Conservation (phyloP, 495 filamentous ascomycete genomes). For the Aspergillus affinis region DNA sequence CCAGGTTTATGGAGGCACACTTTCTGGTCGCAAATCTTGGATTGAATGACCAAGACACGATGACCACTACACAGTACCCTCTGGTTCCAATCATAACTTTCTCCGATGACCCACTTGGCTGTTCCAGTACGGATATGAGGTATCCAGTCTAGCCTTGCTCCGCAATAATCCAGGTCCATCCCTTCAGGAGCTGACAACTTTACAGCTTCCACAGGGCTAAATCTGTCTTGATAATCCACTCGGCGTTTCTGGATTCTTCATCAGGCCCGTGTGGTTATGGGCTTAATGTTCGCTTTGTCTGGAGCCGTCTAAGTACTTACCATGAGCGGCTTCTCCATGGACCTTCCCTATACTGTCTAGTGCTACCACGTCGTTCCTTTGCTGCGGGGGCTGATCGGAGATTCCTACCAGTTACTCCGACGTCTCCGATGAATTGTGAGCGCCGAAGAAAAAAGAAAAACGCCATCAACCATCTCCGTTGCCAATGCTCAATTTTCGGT, state of each 20-base stretch:
- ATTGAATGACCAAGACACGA: too few species aligned
- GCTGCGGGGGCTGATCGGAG: not conserved
- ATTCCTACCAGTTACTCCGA: not conserved
- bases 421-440: not conserved
- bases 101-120: not conserved
- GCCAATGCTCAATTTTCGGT: not conserved
- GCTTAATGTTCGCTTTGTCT: not conserved
- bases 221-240: not conserved
- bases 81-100: not conserved
- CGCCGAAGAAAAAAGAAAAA: constrained; percentile 3
- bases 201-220: not conserved
- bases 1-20: too few species aligned
- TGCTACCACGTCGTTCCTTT: constrained; percentile 9
- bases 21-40: too few species aligned
- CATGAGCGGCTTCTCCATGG: constrained; percentile 5
- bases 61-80: too few species aligned
- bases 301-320: not conserved
- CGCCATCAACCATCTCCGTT: not conserved
- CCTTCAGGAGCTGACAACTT: not conserved
- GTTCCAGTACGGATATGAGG: too few species aligned
- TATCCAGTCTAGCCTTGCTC: too few species aligned
- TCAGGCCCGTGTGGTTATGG: not conserved
- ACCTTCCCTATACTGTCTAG: constrained; percentile 24
- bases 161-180: not conserved
- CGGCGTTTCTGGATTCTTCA: not conserved